phyloP scores from a whole-genome alignment of 306 rosid genomes.

The Macrotyloma uniflorum region DNA sequence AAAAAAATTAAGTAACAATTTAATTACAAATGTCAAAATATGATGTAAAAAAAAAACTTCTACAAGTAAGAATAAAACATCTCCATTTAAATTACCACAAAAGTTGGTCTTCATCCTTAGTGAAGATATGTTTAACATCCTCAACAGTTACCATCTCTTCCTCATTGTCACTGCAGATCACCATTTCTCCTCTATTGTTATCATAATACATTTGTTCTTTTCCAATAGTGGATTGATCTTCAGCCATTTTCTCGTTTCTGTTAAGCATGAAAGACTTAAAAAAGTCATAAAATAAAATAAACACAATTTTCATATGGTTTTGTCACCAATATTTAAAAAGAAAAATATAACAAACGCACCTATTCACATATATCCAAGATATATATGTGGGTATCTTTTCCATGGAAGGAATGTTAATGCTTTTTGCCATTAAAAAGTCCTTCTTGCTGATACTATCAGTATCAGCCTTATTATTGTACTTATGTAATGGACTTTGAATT shows the following conservation, averaged over 20 bases:
- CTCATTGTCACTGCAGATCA: slow-evolving; percentile 71
- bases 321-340: too few species aligned
- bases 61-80: neutral
- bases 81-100: slow-evolving; percentile 52
- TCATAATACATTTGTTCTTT: slow-evolving; percentile 70
- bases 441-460: slow-evolving; percentile 35
- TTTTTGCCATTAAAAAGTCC: too few species aligned
- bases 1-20: too few species aligned
- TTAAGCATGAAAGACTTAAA: slow-evolving; percentile 45
- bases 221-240: slow-evolving; percentile 72
- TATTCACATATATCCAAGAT: too few species aligned
- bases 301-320: too few species aligned
- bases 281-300: slow-evolving; percentile 29
- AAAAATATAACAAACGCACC: too few species aligned
- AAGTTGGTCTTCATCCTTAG: slow-evolving; percentile 68
- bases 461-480: slow-evolving; percentile 48
- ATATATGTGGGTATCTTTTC: too few species aligned
- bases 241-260: slow-evolving; percentile 90
- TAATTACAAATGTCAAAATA: too few species aligned
- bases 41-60: too few species aligned
- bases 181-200: slow-evolving; percentile 60
- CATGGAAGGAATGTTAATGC: too few species aligned
- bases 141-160: slow-evolving; percentile 57
- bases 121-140: slow-evolving; percentile 52
- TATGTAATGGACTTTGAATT: slow-evolving; percentile 55